These are phyloP conservation scores for Helicostylum pulchrum DNA, from an alignment of 192 early-diverging fungal species.

Conservation along the genomic window DNA sequence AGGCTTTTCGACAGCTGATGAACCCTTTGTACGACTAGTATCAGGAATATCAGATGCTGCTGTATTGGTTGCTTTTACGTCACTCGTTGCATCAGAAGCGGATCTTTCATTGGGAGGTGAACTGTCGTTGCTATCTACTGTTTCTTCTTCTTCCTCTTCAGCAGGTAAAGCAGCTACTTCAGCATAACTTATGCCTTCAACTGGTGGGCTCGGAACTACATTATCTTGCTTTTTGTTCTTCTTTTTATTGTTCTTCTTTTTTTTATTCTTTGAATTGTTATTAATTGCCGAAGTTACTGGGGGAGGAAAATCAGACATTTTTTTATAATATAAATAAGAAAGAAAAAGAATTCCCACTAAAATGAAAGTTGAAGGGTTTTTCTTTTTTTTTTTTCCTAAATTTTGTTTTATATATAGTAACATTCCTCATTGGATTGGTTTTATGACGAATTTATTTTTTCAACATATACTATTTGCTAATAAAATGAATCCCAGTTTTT, in stretches of 20 bases:
- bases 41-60: no score
- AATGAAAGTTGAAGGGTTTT: background rate
- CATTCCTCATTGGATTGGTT: constrained; percentile 6
- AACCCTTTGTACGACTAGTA: no score
- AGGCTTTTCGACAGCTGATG: no score
- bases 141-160: no score
- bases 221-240: background rate
- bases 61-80: no score
- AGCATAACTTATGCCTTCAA: no score
- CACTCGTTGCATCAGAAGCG: no score
- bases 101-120: no score
- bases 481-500: background rate
- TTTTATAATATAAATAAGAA: background rate
- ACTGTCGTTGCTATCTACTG: no score
- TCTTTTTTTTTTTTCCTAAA: background rate
- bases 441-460: background rate
- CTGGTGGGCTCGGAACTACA: no score
- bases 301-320: background rate
- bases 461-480: background rate
- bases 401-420: background rate
- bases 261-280: background rate
- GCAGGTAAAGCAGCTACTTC: no score
- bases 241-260: background rate
- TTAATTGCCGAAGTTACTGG: background rate
- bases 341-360: background rate